Percentiles rank a stretch among this genome's conserved stretches.
phyloP scores from a whole-genome alignment of 2,329 filamentous ascomycete species.

The Aspergillus jensenii region DNA sequence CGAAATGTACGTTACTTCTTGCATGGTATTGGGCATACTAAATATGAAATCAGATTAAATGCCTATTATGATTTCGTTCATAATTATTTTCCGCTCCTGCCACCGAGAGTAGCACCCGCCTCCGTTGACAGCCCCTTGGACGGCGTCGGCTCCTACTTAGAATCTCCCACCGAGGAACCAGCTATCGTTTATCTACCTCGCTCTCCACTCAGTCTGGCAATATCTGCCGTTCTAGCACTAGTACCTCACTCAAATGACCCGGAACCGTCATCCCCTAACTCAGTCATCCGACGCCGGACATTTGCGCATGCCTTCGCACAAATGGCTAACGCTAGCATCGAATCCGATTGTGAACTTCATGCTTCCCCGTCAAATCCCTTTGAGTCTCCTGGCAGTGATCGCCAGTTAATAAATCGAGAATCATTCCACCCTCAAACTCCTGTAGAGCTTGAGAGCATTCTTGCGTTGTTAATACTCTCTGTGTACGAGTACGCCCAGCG shows the following conservation, averaged over 20 bases:
- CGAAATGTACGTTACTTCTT: constrained; percentile 36
- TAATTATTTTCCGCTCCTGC: constrained; percentile 46
- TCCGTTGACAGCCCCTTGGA: constrained; percentile 36
- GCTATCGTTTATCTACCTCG: constrained; percentile 36
- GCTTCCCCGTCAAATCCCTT: constrained; percentile 41
- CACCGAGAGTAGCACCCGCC: constrained; percentile 33
- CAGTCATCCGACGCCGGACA: constrained; percentile 37
- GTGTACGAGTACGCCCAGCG: constrained; percentile 48
- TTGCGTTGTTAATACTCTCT: constrained; percentile 44
- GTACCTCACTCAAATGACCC: constrained; percentile 43
- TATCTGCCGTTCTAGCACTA: constrained; percentile 44
- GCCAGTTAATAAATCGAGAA: constrained; percentile 32
- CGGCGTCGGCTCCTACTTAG: constrained; percentile 28
- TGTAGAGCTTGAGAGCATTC: constrained; percentile 42
- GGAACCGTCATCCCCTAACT: constrained; percentile 35
- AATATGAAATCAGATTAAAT: constrained; percentile 35
- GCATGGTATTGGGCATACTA: constrained; percentile 12
- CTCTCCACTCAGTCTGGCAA: constrained; percentile 45
- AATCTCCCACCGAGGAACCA: constrained; percentile 31
- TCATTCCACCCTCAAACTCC: constrained; percentile 41
- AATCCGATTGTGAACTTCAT: constrained; percentile 44
- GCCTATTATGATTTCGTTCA: constrained; percentile 50
- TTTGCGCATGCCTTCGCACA: constrained; percentile 43
- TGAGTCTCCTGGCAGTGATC: constrained; percentile 36
- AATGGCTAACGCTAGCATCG: constrained; percentile 39